These are phyloP conservation scores for Podospora tetraspora DNA, from an alignment of 495 filamentous ascomycete genomes.

Conservation along the genomic window DNA sequence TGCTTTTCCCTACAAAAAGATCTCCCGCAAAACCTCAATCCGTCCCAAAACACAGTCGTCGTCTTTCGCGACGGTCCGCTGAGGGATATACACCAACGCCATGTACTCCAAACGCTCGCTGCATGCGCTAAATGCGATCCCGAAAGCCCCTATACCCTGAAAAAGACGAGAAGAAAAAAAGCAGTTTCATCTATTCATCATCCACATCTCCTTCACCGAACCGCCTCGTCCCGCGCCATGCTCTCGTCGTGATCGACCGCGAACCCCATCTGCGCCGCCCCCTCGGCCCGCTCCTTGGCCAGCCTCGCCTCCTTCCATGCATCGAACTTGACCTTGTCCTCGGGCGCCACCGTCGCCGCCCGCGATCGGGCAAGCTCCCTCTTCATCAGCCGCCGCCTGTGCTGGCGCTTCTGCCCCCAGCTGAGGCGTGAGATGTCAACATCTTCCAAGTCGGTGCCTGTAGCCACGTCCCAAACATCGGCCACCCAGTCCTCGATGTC, in stretches of 20 bases:
- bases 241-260: constrained; percentile 31
- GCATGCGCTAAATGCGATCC: neutral
- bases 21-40: neutral
- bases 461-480: constrained; percentile 38
- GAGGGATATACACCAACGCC: neutral
- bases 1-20: neutral
- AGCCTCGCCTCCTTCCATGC: constrained; percentile 33
- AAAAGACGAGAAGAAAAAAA: neutral
- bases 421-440: constrained; percentile 28
- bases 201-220: constrained; percentile 21
- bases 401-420: constrained; percentile 31
- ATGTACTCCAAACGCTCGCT: neutral
- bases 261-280: constrained; percentile 24
- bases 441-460: constrained; percentile 34
- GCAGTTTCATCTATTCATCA: neutral
- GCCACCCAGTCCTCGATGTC: constrained; percentile 38
- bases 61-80: neutral
- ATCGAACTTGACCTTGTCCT: constrained; percentile 29
- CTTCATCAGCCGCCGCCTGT: constrained; percentile 39
- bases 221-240: constrained; percentile 27
- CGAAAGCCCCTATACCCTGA: neutral
- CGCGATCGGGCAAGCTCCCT: constrained; percentile 26
- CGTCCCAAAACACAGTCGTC: neutral
- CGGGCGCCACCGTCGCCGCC: constrained; percentile 28
- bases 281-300: constrained; percentile 28